Evolutionary conservation across 768 basidiomycete genomes (phyloP).

Genomic region (Hypholoma sublateritium): DNA sequence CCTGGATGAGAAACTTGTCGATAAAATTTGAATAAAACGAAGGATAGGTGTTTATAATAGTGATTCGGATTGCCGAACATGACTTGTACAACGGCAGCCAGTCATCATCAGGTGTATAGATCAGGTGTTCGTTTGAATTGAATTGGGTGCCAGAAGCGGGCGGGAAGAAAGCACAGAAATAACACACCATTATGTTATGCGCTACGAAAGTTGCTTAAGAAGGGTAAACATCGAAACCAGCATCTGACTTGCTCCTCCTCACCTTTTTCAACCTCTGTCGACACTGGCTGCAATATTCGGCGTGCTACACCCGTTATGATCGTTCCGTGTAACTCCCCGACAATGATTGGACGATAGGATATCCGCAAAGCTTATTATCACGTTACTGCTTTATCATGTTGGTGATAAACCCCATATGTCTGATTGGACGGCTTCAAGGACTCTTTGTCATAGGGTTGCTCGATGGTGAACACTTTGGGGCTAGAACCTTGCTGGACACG

Average conservation of each 20-base stretch:
- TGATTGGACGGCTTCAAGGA: conserved; percentile 1
- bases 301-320: background rate
- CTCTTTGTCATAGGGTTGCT: background rate
- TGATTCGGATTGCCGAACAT: too few relatives aligned
- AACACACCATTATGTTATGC: background rate
- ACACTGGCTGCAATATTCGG: background rate
- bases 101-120: background rate
- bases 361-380: background rate
- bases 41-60: too few relatives aligned
- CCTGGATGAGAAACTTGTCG: too few relatives aligned
- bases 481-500: background rate
- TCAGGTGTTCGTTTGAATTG: background rate
- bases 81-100: too few relatives aligned
- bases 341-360: background rate
- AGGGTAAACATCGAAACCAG: background rate
- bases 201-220: background rate
- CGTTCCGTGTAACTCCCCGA: background rate
- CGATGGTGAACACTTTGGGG: background rate
- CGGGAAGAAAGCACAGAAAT: background rate
- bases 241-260: background rate
- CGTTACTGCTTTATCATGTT: conserved; percentile 8
- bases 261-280: background rate
- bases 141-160: background rate
- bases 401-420: background rate
- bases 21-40: too few relatives aligned